Conservation (phyloP, 371 early-diverging fungal genomes). For the Syncephalis plumigaleata region DNA sequence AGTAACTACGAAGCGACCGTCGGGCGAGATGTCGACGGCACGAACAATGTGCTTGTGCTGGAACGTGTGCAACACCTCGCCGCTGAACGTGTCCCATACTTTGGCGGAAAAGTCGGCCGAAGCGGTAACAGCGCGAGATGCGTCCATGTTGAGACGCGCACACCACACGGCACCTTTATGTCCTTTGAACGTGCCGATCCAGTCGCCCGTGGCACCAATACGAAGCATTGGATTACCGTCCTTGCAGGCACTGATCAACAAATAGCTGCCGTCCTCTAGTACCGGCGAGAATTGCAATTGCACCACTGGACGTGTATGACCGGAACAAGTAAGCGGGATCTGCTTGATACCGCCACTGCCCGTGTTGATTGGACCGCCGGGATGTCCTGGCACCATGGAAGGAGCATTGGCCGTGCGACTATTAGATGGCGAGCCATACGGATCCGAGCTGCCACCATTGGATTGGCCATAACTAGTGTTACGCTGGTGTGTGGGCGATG, state of each 20-base stretch:
- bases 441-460: too few relatives aligned
- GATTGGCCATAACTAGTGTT: too few relatives aligned
- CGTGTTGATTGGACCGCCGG: too few relatives aligned
- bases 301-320: conserved; percentile 78
- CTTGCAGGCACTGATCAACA: conserved; percentile 77
- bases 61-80: conserved; percentile 46
- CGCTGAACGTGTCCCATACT: conserved; percentile 68
- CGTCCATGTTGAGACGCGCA: conserved; percentile 54
- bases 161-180: conserved; percentile 87
- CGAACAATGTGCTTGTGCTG: conserved; percentile 68
- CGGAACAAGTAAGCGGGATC: conserved; percentile 70
- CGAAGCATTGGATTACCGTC: conserved; percentile 76
- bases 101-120: conserved; percentile 82
- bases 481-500: too few relatives aligned
- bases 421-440: too few relatives aligned
- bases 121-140: conserved; percentile 58
- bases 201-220: conserved; percentile 75
- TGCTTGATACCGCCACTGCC: conserved; percentile 5
- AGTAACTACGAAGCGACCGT: conserved; percentile 48
- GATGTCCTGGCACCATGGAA: too few relatives aligned
- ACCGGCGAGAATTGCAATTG: conserved; percentile 63
- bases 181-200: conserved; percentile 75
- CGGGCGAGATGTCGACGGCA: conserved; percentile 51
- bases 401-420: too few relatives aligned
- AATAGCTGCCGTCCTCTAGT: conserved; percentile 42